phyloP scores from a whole-genome alignment of 2,329 filamentous ascomycete species.

The Curvularia eragrostidis region DNA sequence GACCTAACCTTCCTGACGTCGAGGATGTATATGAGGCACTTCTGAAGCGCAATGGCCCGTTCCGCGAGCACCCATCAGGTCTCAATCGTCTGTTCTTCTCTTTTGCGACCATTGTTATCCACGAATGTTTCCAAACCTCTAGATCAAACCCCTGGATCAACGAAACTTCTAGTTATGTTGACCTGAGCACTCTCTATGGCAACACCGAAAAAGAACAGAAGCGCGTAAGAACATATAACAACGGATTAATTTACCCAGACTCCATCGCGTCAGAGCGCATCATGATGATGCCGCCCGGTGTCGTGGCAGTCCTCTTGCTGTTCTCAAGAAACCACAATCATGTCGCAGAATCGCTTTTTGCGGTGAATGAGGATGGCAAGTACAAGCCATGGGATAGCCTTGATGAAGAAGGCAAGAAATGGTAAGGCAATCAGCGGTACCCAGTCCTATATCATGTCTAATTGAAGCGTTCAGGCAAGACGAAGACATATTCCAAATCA shows the following conservation, averaged over 20 bases:
- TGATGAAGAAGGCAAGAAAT: conserved; percentile 45
- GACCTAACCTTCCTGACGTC: conserved; percentile 65
- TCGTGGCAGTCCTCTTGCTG: conserved; percentile 69
- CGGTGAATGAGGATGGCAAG: conserved; percentile 81
- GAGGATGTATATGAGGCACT: conserved; percentile 67
- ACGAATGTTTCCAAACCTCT: conserved; percentile 70
- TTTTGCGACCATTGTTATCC: conserved; percentile 68
- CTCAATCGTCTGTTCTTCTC: conserved; percentile 77
- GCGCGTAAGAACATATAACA: conserved; percentile 67
- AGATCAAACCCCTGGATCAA: conserved; percentile 67
- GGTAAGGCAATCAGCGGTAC: conserved; percentile 23
- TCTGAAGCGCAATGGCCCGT: conserved; percentile 65
- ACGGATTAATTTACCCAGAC: conserved; percentile 72
- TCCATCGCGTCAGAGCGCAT: conserved; percentile 71
- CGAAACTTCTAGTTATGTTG: conserved; percentile 74
- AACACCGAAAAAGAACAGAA: conserved; percentile 71
- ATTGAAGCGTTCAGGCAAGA: conserved; percentile 34
- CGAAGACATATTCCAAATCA: conserved; percentile 60
- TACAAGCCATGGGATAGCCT: conserved; percentile 75
- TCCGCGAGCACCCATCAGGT: conserved; percentile 70
- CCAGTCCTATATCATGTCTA: neutral
- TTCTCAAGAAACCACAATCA: conserved; percentile 83
- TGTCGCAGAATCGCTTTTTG: conserved; percentile 75
- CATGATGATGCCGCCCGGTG: conserved; percentile 71
- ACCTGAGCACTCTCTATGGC: conserved; percentile 73